phyloP scores from a whole-genome alignment of 768 basidiomycete genomes.

The Suillus ampliporus region DNA sequence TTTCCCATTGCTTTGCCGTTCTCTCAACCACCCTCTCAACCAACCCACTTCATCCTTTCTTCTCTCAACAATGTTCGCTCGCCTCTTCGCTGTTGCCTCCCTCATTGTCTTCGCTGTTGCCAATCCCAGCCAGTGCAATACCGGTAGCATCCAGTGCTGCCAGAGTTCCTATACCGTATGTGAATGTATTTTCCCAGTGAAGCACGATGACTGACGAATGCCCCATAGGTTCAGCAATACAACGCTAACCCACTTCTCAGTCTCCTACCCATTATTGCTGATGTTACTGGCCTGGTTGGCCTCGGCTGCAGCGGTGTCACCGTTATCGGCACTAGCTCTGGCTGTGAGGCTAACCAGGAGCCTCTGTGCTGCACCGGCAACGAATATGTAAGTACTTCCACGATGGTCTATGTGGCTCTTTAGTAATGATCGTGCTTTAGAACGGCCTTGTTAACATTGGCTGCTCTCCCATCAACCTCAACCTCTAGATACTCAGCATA shows the following conservation, averaged over 20 bases:
- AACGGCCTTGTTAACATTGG: slow-evolving; percentile 42
- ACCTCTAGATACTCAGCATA: not conserved
- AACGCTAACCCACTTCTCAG: not conserved
- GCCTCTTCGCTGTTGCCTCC: slow-evolving; percentile 11
- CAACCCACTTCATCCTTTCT: not conserved
- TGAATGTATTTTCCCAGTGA: not conserved
- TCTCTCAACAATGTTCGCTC: slow-evolving; percentile 6
- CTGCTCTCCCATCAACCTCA: slow-evolving; percentile 43
- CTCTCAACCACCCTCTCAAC: not conserved
- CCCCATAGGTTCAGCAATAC: not conserved
- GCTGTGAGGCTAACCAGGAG: slow-evolving; percentile 22
- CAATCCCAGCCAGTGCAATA: slow-evolving; percentile 5
- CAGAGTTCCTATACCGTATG: not conserved
- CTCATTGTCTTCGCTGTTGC: slow-evolving; percentile 10
- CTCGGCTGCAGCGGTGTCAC: slow-evolving; percentile 43
- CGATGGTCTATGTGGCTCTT: not conserved
- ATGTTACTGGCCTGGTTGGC: slow-evolving; percentile 28
- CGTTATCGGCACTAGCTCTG: slow-evolving; percentile 23
- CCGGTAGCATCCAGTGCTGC: slow-evolving; percentile 6
- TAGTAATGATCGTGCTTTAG: slow-evolving; percentile 19
- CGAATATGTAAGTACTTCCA: slow-evolving; percentile 41
- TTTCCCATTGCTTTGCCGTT: not conserved
- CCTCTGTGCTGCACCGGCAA: slow-evolving; percentile 55
- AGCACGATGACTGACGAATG: not conserved
- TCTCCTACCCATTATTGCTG: not conserved